phyloP scores from a whole-genome alignment of 139 green algal genomes.

The Limnomonas spitsbergensis region DNA sequence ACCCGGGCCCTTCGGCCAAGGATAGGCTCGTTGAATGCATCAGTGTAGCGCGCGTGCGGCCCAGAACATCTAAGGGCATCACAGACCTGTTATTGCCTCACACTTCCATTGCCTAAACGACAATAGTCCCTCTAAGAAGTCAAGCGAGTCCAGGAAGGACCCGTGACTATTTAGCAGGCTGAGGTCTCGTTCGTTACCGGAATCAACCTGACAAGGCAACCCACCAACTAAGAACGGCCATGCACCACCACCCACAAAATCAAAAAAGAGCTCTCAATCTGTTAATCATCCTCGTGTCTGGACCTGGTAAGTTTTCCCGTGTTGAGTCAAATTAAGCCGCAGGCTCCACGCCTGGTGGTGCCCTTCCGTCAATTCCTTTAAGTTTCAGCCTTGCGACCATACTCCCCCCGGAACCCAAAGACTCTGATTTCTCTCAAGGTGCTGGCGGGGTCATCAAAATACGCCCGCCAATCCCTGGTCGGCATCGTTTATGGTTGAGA shows the following conservation, averaged over 20 bases:
- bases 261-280: slow-evolving; percentile 95
- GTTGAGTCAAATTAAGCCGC: slow-evolving; percentile 97
- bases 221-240: slow-evolving; percentile 86
- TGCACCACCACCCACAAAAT: slow-evolving; percentile 85
- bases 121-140: slow-evolving; percentile 27
- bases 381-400: slow-evolving; percentile 94
- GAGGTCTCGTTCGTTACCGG: slow-evolving; percentile 95
- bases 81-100: slow-evolving; percentile 95
- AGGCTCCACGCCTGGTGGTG: slow-evolving; percentile 93
- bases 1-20: slow-evolving; percentile 84
- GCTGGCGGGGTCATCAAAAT: too few species aligned
- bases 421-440: slow-evolving; percentile 99
- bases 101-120: slow-evolving; percentile 70
- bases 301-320: slow-evolving; percentile 94
- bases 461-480: too few species aligned
- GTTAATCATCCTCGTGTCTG: slow-evolving; percentile 92
- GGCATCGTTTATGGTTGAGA: slow-evolving; percentile 47
- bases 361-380: slow-evolving; percentile 96
- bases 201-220: slow-evolving; percentile 95
- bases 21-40: slow-evolving; percentile 92
- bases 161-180: slow-evolving; percentile 91
- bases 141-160: slow-evolving; percentile 9
- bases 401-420: slow-evolving; percentile 95
- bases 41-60: slow-evolving; percentile 98
- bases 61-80: slow-evolving; percentile 99